Base-by-base conservation (phyloP, 306 rosid genomes). In the Medicago arabica region DNA sequence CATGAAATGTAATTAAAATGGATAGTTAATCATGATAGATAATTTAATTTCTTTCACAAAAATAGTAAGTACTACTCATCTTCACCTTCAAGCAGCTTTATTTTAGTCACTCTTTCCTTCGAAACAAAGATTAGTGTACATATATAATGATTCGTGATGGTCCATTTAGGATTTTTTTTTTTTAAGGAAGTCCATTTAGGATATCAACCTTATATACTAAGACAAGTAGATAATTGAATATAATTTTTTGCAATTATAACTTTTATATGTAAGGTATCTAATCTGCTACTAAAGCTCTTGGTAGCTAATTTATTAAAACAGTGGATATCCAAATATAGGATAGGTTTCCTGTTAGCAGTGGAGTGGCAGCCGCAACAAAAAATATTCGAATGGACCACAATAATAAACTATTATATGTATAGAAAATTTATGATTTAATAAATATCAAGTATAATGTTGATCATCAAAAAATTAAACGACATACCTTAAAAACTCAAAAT, bases 121-220 rank as follows among this genome's bases (percentile, higher is more conserved):
- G 59, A 81, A 84, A 66, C 72, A 84, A 84, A 81, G 85, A 57
- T 49, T 77, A 7, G 38, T 57, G 63, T 2, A 61, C 15, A 58
- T 6, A 58, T 6, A 21, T 44, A 73, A 75, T 79, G 68, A 70
- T 65, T 57, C 3, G 44, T 75, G 41, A 75, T 49, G 78, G 63
- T 71, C 75, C 81, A 64, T 78, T 38, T 17, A 31, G 21, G 40
- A 41, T 41, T n/a, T n/a, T n/a, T n/a, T n/a, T n/a, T n/a, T n/a
- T n/a, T n/a, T n/a, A n/a, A n/a, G n/a, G n/a, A n/a, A n/a, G 63
- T 71, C 75, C 81, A 64, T 78, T 38, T 17, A 31, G 21, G 40
- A 41, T 41, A n/a, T 63, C 69, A 57, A 68, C 8, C 81, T 80
- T 72, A 71, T 7, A 31, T 67, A 41, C 25, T 31, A 74, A 73